Evolutionary conservation across 176 grass and related monocot genomes (phyloP), one percentile per base, ranked within the genome.

Genomic region (Paspalum notatum): DNA sequence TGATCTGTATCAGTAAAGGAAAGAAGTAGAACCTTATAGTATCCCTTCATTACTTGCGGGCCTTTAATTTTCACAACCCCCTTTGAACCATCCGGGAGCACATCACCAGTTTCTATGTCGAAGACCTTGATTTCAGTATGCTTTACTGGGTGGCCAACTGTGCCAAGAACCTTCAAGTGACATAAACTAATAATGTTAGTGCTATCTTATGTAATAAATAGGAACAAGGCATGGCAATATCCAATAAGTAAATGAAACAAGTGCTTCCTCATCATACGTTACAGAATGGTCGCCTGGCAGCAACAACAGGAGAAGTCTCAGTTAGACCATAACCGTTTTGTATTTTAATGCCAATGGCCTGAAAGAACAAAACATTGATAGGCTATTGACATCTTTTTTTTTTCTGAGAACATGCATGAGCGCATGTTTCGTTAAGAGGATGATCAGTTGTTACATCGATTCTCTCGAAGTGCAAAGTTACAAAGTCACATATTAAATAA

Each of bases 321-420:
- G 95, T 98, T 74, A 95, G 80, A 76, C 95, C 95, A 75, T 98
- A 98, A 54, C 95, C 95, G 52, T 98, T 98, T 83, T 93, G 92
- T 62, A 98, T 49, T 87, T 89, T 98, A 73, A 98, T 85, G 15
- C 83, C 90, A 75, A 98, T 95, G 49, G 92, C 95, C 95, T 98
- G 87, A 73, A 94, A 86, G n/a, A 85, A 20, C 40, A 85, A 61
- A 75, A 57, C 24, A 55, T 46, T 73, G 24, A 76, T 68, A 51
- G 83, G 18, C 2, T 20, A 72, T 45, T 17, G 39, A 73, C 53
- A 71, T 40, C 50, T 59, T 55, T n/a, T 32, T 32, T 32, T 32
- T 32, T 32, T 32, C 3, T 32, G 32, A 32, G 32, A 32, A 32
- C 32, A 32, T 32, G 32, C 32, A 1, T 32, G 32, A 32, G 32